Percentiles rank a stretch among this genome's conserved stretches.
Evolutionary conservation across 257 asterid species (phyloP).

Genomic region (Scutellaria baicalensis): DNA sequence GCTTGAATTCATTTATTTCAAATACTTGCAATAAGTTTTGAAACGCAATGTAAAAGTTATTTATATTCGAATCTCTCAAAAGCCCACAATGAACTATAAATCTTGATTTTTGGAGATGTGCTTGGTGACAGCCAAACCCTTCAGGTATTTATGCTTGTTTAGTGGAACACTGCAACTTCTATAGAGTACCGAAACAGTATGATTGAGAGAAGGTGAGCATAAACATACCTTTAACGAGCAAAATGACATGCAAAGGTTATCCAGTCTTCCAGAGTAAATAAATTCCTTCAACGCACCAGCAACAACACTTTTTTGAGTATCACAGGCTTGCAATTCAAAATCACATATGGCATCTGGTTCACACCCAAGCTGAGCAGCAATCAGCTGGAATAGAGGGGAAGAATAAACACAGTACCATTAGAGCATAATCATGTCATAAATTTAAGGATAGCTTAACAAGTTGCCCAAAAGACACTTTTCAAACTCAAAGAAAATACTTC

Average conservation of each 20-base stretch:
- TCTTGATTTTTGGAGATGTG: background rate
- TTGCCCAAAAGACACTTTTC: background rate
- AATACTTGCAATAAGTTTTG: no score
- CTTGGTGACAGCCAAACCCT: background rate
- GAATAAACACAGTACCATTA: background rate
- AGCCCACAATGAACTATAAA: background rate
- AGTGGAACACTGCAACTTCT: background rate
- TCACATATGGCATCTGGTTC: slow-evolving; percentile 86
- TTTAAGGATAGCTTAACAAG: background rate
- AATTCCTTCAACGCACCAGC: slow-evolving; percentile 93
- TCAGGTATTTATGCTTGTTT: background rate
- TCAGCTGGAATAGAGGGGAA: slow-evolving; percentile 42
- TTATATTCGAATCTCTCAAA: background rate
- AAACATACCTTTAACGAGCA: slow-evolving; percentile 78
- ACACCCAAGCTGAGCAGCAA: slow-evolving; percentile 69
- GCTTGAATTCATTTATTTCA: no score
- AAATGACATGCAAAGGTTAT: slow-evolving; percentile 93
- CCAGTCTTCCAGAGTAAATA: slow-evolving; percentile 88
- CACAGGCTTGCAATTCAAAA: slow-evolving; percentile 94
- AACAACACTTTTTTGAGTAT: slow-evolving; percentile 80
- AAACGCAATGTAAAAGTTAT: background rate
- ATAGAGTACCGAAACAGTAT: background rate
- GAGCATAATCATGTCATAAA: background rate
- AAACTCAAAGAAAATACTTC: background rate
- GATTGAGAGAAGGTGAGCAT: background rate